Evolutionary conservation across 306 rosid genomes (phyloP).

Genomic region (Rosa lucieae): DNA sequence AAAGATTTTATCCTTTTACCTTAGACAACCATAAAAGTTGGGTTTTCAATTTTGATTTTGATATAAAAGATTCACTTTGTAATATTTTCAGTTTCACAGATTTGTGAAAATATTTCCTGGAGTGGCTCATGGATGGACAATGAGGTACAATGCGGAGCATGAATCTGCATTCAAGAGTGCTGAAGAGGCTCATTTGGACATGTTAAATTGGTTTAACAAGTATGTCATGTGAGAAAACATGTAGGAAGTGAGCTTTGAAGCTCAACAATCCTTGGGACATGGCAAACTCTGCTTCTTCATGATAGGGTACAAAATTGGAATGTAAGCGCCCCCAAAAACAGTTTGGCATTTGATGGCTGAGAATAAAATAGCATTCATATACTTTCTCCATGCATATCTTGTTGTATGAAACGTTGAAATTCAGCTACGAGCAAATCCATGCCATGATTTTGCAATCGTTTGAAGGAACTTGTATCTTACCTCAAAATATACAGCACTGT

Average conservation of each 20-base stretch:
- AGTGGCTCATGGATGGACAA: constrained; percentile 59
- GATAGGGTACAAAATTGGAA: not conserved
- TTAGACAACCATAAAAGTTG: not conserved
- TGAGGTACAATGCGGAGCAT: constrained; percentile 49
- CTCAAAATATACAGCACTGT: too few species aligned
- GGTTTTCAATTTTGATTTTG: not conserved
- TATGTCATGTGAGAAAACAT: constrained; percentile 39
- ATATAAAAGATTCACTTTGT: not conserved
- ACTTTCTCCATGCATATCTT: not conserved
- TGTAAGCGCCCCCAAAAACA: too few species aligned
- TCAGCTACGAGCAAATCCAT: not conserved
- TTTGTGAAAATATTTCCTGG: constrained; percentile 59
- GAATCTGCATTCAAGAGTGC: constrained; percentile 49
- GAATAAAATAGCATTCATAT: not conserved
- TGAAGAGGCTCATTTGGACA: constrained; percentile 59
- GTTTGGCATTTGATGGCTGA: too few species aligned
- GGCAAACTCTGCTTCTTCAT: not conserved
- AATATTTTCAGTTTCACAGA: constrained; percentile 37
- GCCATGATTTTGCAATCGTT: too few species aligned
- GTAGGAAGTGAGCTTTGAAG: not conserved
- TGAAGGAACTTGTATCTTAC: too few species aligned
- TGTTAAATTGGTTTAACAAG: constrained; percentile 60
- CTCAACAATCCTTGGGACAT: not conserved
- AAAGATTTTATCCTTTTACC: not conserved
- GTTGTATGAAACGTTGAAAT: not conserved